A percentile compares a stretch with the other conserved stretches of the same genome.
Evolutionary conservation across 768 basidiomycete genomes (phyloP).

Genomic region (Macrocybe gigantea): DNA sequence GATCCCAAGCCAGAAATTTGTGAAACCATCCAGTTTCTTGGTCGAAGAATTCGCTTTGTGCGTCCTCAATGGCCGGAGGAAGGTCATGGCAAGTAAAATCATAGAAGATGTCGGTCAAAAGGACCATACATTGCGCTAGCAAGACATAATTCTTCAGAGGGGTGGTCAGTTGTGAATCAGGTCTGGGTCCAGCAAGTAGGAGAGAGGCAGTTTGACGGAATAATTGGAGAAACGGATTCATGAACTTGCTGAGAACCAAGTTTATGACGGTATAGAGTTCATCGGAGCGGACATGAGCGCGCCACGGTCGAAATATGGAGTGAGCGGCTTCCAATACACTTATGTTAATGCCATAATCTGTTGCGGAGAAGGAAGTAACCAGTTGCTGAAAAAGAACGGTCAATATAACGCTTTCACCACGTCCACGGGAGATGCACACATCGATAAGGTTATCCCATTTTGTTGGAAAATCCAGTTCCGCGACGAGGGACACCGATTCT

Average conservation of each 20-base stretch:
- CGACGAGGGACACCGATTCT: conserved; percentile 89
- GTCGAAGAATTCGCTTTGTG: conserved; percentile 77
- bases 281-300: conserved; percentile 85
- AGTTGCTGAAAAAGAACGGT: conserved; percentile 63
- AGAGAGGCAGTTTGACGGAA: conserved; percentile 62
- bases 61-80: conserved; percentile 90
- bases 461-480: conserved; percentile 85
- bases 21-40: conserved; percentile 68
- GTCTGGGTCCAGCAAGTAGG: conserved; percentile 37
- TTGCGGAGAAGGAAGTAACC: conserved; percentile 70
- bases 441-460: conserved; percentile 88
- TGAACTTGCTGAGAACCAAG: conserved; percentile 79
- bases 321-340: conserved; percentile 93
- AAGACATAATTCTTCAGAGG: conserved; percentile 36
- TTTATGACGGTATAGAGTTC: conserved; percentile 88
- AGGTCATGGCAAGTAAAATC: conserved; percentile 95
- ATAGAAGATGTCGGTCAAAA: conserved; percentile 84
- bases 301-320: conserved; percentile 93
- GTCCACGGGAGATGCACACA: conserved; percentile 40
- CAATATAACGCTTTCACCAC: not conserved
- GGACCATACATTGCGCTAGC: conserved; percentile 68
- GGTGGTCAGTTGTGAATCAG: conserved; percentile 26
- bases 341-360: conserved; percentile 81
- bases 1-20: conserved; percentile 77
- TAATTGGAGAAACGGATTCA: conserved; percentile 76